Base-by-base conservation (phyloP, 176 grass and related monocot species). In the Oropetium thomaeum region DNA sequence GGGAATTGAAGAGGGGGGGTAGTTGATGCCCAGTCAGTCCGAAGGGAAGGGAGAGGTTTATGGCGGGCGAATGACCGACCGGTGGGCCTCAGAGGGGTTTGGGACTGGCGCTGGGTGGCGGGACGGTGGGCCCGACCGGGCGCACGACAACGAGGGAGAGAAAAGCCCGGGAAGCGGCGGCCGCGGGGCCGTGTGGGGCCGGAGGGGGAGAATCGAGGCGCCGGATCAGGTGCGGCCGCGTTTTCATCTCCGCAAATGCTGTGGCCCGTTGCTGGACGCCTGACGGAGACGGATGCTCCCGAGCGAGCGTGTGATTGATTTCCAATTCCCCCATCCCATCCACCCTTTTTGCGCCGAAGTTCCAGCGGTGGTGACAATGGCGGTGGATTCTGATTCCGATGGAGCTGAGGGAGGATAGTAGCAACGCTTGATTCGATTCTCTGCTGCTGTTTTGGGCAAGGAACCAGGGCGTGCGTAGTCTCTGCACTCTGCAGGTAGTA, bases 131-230 rank as follows among this genome's bases (percentile, higher is more conserved):
- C 22, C 30, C 2, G 30, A 3, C 23, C 26, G 10, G 27, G 38
- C 25, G 34, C 48, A 87, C 55, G 84, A 70, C 79, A 58, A 41
- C 69, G 85, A 74, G 80, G 81, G 79, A 88, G 69, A 57, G 53
- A 57, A 63, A 75, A 83, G 81, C 70, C 86, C 81, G 86, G 44
- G 86, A 75, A 79, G 79, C 64, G 86, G 86, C 81, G 62, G 75
- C 63, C 44, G 74, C 53, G 53, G 53, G 53, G 23, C 53, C 53
- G n/a, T n/a, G n/a, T 9, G 53, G 78, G 78, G 54, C 7, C 34
- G 60, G 68, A 41, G 30, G 33, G 42, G 69, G 70, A 88, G 38
- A 8, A 20, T 30, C 60, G 75, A 69, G 29, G 45, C 26, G 55
- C 19, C 10, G 49, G 80, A 88, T 84, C 80, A 23, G 44, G 32